phyloP scores from a whole-genome alignment of 768 basidiomycete species.

The Sarcodon aspratus region DNA sequence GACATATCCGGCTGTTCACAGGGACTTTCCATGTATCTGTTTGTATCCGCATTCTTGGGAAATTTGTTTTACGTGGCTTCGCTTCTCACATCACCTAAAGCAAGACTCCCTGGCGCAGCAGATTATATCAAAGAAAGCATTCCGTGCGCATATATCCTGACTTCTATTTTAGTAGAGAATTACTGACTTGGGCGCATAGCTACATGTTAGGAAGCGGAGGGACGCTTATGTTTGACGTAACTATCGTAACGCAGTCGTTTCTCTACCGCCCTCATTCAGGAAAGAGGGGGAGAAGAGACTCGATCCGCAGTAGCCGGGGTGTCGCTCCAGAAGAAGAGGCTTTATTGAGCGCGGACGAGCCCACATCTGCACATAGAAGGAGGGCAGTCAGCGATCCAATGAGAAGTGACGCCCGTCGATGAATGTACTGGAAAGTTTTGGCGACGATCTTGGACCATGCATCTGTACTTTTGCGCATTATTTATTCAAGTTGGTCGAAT shows the following conservation, averaged over 20 bases:
- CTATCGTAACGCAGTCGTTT: slow-evolving; percentile 78
- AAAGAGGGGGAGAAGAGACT: slow-evolving; percentile 8
- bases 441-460: too few species aligned
- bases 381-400: slow-evolving; percentile 4
- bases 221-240: slow-evolving; percentile 86
- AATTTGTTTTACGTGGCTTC: slow-evolving; percentile 91
- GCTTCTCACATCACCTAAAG: slow-evolving; percentile 67
- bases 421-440: too few species aligned
- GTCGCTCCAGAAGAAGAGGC: slow-evolving; percentile 18
- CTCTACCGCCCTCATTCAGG: slow-evolving; percentile 45
- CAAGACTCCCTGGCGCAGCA: slow-evolving; percentile 40
- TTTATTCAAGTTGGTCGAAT: too few species aligned
- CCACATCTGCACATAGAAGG: slow-evolving; percentile 10
- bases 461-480: too few species aligned
- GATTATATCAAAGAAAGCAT: slow-evolving; percentile 72
- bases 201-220: slow-evolving; percentile 90
- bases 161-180: not conserved
- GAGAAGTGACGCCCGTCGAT: too few species aligned
- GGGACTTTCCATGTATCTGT: slow-evolving; percentile 90
- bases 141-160: slow-evolving; percentile 44
- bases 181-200: slow-evolving; percentile 21
- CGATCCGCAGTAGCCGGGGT: slow-evolving; percentile 5
- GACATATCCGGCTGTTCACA: slow-evolving; percentile 16
- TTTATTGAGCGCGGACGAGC: slow-evolving; percentile 12
- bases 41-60: slow-evolving; percentile 88